These are phyloP conservation scores for Raddia guianensis DNA, from an alignment of 176 grass and related monocot genomes.

Conservation along the genomic window DNA sequence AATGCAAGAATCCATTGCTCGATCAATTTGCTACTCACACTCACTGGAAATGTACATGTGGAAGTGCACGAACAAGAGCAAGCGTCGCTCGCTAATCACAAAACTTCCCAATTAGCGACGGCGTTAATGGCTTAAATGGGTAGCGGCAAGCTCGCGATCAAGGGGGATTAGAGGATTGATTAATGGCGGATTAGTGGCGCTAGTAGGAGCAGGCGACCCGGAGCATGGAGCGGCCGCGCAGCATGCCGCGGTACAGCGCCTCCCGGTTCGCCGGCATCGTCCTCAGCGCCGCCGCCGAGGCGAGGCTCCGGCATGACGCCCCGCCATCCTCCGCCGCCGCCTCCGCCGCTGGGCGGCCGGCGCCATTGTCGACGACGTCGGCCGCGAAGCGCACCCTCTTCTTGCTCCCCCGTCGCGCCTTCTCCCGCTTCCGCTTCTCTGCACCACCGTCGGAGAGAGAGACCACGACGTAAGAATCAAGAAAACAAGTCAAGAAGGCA, in stretches of 20 bases:
- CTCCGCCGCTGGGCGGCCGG: background rate
- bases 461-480: background rate
- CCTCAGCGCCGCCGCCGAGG: slow-evolving; percentile 3
- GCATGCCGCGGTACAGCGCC: slow-evolving; percentile 88
- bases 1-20: slow-evolving; percentile 15
- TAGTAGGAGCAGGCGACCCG: slow-evolving; percentile 73
- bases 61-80: background rate
- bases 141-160: background rate
- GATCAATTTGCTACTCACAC: background rate
- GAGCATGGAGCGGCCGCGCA: slow-evolving; percentile 69
- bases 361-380: slow-evolving; percentile 57
- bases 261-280: slow-evolving; percentile 83
- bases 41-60: background rate
- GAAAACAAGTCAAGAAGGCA: background rate
- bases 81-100: slow-evolving; percentile 47
- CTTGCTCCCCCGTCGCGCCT: slow-evolving; percentile 50
- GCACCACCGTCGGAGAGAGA: background rate
- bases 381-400: slow-evolving; percentile 88
- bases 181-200: slow-evolving; percentile 31
- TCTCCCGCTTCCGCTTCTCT: slow-evolving; percentile 67
- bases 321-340: background rate
- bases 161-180: background rate
- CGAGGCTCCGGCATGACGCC: slow-evolving; percentile 25
- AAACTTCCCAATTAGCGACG: slow-evolving; percentile 33
- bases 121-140: background rate